Evolutionary conservation across 2,329 filamentous ascomycete species (phyloP).

Genomic region (Colletotrichum sp.): DNA sequence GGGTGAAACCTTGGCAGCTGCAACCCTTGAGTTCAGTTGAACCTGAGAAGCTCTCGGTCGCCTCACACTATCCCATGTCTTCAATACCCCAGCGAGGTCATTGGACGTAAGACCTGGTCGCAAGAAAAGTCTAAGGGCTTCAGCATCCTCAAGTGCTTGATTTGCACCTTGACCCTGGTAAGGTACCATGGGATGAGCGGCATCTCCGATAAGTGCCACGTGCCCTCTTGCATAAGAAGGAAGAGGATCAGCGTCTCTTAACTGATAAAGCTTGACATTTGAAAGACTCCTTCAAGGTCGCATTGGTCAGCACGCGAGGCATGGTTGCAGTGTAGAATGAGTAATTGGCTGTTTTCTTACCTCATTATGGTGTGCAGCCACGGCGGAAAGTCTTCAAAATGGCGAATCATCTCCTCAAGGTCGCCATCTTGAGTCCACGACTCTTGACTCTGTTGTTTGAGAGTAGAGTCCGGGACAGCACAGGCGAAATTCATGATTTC

Average conservation of each 20-base stretch:
- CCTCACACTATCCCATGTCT: not conserved
- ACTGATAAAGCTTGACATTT: not conserved
- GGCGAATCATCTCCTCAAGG: not conserved
- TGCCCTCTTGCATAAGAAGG: not conserved
- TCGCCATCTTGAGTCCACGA: not conserved
- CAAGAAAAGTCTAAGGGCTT: not conserved
- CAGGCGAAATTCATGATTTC: not conserved
- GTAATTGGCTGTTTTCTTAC: not conserved
- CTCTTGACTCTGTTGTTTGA: not conserved
- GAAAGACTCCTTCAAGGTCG: not conserved
- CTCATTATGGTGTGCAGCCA: not conserved
- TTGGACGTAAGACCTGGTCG: not conserved
- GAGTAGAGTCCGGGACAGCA: not conserved
- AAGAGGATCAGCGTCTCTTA: not conserved
- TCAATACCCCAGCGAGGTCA: not conserved
- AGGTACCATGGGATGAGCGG: not conserved
- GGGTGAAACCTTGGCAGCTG: not conserved
- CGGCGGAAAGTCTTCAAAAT: not conserved
- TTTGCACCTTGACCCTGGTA: constrained; percentile 1
- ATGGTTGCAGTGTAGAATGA: not conserved
- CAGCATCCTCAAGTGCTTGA: not conserved
- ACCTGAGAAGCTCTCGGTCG: not conserved
- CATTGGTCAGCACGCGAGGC: not conserved
- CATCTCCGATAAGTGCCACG: not conserved
- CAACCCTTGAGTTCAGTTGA: not conserved